A percentile compares a stretch with the other conserved stretches of the same genome.
These are phyloP conservation scores for Trichoderma atroviride DNA, from an alignment of 2,329 filamentous ascomycete species.

Conservation along the genomic window DNA sequence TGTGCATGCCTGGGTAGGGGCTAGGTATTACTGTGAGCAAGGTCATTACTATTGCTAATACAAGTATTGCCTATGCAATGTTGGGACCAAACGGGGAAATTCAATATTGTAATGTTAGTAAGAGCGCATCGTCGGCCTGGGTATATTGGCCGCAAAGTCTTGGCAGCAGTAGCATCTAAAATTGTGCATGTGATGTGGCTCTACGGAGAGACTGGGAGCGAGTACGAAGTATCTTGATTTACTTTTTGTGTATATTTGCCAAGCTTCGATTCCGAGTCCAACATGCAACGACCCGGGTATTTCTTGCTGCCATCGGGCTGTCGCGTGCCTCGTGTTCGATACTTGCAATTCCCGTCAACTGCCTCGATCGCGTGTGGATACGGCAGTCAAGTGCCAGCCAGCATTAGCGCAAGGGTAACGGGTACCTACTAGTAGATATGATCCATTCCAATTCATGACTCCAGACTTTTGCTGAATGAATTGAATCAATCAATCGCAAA, in stretches of 20 bases:
- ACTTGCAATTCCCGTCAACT: neutral
- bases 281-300: neutral
- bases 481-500: neutral
- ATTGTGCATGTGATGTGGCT: neutral
- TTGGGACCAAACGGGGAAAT: neutral
- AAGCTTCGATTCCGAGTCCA: neutral
- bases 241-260: neutral
- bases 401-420: neutral
- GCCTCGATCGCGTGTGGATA: slow-evolving; percentile 1
- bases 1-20: neutral
- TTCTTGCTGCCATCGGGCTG: neutral
- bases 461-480: neutral
- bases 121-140: neutral
- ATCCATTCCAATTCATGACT: neutral
- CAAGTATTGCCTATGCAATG: neutral
- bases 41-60: too few relatives aligned
- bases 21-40: neutral
- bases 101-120: neutral
- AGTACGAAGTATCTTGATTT: neutral
- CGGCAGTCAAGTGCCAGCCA: neutral
- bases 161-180: neutral
- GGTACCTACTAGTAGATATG: neutral
- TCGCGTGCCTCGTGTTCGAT: neutral
- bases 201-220: neutral
- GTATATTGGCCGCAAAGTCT: neutral